Evolutionary conservation across 1,284 basidiomycete genomes (phyloP), one percentile per base, ranked within the genome.

Genomic region (Ceratobasidium theobromae): DNA sequence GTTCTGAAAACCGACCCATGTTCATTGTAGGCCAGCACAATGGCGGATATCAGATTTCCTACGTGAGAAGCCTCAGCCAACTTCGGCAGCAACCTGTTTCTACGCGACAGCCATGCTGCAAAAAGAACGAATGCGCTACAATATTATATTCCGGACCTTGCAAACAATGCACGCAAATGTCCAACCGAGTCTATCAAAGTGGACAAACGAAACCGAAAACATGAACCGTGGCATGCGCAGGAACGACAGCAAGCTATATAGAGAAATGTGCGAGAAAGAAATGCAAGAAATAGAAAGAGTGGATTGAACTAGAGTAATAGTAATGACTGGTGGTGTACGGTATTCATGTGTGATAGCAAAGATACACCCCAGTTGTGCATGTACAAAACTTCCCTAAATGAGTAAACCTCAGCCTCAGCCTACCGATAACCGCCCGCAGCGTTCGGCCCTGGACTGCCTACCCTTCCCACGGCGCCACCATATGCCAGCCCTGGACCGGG

Each of bases 401-500:
- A 11, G 18, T 27, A 28, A 25, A 6, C 27, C 27, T 46, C 11
- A 18, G 23, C 55, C 40, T 43, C 14, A 12, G 16, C 12, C 48
- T 43, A 58, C 27, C 55, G 41, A 23, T 58, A 58, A 21, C 55
- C 55, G 12, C 62, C 45, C 38, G 69, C 69, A 16, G 43, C 58
- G 41, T 66, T 66, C 8, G 69, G 69, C 3, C 67, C 69, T 28
- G 69, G 69, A 52, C 67, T 69, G 16, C 48, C 64, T 16, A 64
- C 45, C 28, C 67, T 51, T 11, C 65, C 65, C 38, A 53, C 18
- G 9, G 9, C 9, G 11, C 57, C 57, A 16, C 58, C 53, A 23
- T 69, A 69, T n/a, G 72, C 73, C 58, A 72, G 70, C 21, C 73
- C 72, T 12, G 82, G 81, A 14, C 72, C 80, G 49, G 82, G 79